These are phyloP conservation scores for Komagataella mondaviorum DNA, from an alignment of 805 yeast genomes.

Conservation along the genomic window DNA sequence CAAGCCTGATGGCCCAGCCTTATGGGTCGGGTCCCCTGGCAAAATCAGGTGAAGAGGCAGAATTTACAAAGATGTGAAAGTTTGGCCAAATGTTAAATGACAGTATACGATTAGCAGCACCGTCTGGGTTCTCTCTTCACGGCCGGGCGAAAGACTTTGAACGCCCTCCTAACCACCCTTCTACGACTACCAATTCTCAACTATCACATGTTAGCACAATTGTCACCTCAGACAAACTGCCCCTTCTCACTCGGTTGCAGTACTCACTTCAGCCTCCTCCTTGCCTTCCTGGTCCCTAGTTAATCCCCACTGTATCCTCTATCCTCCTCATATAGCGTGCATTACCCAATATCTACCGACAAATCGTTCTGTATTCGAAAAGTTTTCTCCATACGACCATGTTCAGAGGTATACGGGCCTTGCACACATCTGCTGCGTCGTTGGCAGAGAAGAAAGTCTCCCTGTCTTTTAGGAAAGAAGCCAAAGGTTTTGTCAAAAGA, in stretches of 20 bases:
- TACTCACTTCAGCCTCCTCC: too few species aligned
- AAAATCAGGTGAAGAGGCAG: neutral
- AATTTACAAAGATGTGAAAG: neutral
- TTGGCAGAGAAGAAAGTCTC: neutral
- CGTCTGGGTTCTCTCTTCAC: neutral
- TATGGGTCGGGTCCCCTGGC: too few species aligned
- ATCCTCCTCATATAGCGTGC: neutral
- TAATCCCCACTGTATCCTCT: too few species aligned
- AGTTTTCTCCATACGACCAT: neutral
- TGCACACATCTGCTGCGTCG: neutral
- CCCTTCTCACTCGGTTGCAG: too few species aligned
- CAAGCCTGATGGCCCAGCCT: too few species aligned
- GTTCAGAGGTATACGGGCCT: neutral
- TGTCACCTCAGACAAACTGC: too few species aligned
- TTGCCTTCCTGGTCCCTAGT: too few species aligned
- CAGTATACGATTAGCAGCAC: neutral
- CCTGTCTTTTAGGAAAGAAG: neutral
- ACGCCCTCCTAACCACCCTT: neutral
- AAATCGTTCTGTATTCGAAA: neutral
- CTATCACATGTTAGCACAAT: too few species aligned
- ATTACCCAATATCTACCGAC: neutral
- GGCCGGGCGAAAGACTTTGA: neutral
- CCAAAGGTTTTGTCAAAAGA: conserved; percentile 5
- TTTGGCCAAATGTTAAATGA: neutral
- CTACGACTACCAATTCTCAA: neutral